phyloP scores from a whole-genome alignment of 164 flowering plant species.

The Vitis amurensis region DNA sequence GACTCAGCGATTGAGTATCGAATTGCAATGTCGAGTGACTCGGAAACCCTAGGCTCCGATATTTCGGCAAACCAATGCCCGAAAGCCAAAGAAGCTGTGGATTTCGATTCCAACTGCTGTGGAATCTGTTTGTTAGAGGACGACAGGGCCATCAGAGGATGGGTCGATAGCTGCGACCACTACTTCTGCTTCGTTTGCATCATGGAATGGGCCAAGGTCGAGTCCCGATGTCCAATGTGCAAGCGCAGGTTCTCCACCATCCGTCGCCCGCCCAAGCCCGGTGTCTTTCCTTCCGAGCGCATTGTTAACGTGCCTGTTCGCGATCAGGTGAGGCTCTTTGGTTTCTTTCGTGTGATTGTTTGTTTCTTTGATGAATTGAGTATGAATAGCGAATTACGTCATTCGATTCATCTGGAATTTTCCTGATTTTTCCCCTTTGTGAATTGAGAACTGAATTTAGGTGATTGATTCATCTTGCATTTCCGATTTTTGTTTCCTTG shows the following conservation, averaged over 20 bases:
- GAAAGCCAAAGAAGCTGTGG: constrained; percentile 22
- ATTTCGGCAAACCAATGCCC: constrained; percentile 31
- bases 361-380: not conserved
- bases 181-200: constrained; percentile 84
- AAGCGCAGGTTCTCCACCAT: constrained; percentile 62
- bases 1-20: too few relatives aligned
- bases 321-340: constrained; percentile 55
- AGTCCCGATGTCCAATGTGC: constrained; percentile 82
- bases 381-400: too few relatives aligned
- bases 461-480: too few relatives aligned
- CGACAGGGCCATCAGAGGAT: constrained; percentile 51
- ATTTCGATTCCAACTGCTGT: constrained; percentile 28
- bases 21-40: constrained; percentile 17
- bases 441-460: too few relatives aligned
- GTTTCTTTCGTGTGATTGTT: not conserved
- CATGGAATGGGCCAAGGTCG: constrained; percentile 87
- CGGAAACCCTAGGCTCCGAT: constrained; percentile 1
- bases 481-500: too few relatives aligned
- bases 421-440: too few relatives aligned
- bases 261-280: constrained; percentile 48
- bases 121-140: constrained; percentile 64
- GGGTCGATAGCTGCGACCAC: constrained; percentile 74
- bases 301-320: constrained; percentile 60
- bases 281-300: constrained; percentile 44
- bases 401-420: too few relatives aligned